Percentiles rank a stretch among this genome's conserved stretches.
Conservation (phyloP, 164 flowering plant species). For the Stephania japonica region DNA sequence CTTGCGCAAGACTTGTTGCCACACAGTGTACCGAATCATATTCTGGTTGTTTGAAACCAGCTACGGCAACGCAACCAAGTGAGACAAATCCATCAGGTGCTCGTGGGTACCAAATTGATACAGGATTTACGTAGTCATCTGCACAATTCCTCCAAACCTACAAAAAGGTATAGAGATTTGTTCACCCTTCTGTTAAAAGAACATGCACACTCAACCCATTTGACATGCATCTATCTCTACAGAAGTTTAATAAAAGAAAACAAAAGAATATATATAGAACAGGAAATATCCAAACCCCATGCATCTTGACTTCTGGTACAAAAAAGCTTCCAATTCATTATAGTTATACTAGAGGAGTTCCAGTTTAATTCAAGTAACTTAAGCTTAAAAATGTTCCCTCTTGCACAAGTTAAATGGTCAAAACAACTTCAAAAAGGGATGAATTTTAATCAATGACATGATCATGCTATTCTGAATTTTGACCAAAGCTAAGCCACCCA, state of each 20-base stretch:
- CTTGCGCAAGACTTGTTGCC: constrained; percentile 53
- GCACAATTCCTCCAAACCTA: constrained; percentile 96
- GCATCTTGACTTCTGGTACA: background rate
- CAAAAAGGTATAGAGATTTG: constrained; percentile 1
- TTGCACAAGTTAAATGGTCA: background rate
- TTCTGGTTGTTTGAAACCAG: constrained; percentile 63
- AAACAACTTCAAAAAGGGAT: background rate
- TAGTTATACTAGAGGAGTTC: background rate
- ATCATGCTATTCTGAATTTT: background rate
- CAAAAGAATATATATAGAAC: background rate
- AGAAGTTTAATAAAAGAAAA: background rate
- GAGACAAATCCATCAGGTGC: constrained; percentile 85
- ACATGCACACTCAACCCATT: background rate
- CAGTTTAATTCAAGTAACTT: no score
- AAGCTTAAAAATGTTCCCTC: background rate
- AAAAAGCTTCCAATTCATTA: background rate
- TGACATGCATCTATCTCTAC: background rate
- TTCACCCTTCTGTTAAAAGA: background rate
- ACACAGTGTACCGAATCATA: constrained; percentile 49
- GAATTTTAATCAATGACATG: background rate
- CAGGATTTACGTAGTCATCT: constrained; percentile 69
- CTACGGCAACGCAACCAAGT: constrained; percentile 75
- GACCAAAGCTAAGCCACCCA: background rate
- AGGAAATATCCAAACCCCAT: background rate
- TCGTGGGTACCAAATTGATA: constrained; percentile 89